These are phyloP conservation scores for Apiotrichum siamense DNA, from an alignment of 1,284 basidiomycete species.

Conservation along the genomic window DNA sequence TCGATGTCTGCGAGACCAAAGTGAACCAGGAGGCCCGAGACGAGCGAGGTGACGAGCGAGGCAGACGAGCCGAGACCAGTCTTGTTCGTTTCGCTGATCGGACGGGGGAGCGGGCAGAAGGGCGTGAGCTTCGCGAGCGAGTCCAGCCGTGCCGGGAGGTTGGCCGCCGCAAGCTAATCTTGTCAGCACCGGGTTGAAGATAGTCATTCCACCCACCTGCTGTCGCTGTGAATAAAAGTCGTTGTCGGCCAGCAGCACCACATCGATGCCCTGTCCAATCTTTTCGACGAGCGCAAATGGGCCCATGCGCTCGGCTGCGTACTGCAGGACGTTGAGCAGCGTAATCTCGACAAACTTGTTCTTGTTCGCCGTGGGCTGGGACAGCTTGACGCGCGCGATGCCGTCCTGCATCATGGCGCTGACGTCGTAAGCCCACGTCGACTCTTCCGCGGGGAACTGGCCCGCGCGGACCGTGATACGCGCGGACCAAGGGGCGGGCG, in stretches of 20 bases:
- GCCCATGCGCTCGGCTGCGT: constrained; percentile 59
- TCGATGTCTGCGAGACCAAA: constrained; percentile 56
- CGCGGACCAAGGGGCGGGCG: not conserved
- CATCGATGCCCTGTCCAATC: constrained; percentile 51
- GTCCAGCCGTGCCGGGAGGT: constrained; percentile 52
- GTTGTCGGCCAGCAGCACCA: constrained; percentile 85
- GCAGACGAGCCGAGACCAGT: constrained; percentile 96
- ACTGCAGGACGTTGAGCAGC: constrained; percentile 64
- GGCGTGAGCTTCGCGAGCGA: constrained; percentile 64
- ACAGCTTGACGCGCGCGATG: constrained; percentile 5
- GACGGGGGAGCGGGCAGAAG: constrained; percentile 66
- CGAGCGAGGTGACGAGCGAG: constrained; percentile 90
- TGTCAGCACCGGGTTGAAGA: not conserved
- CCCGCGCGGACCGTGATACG: constrained; percentile 74
- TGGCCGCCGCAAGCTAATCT: constrained; percentile 56
- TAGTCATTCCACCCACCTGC: constrained; percentile 55
- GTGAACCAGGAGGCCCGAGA: constrained; percentile 76
- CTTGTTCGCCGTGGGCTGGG: not conserved
- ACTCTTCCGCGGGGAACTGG: constrained; percentile 70
- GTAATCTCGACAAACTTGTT: constrained; percentile 94
- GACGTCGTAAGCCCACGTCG: constrained; percentile 65
- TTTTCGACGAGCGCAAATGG: constrained; percentile 46
- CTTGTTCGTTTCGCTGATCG: constrained; percentile 81
- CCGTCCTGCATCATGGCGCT: not conserved
- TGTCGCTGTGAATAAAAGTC: constrained; percentile 95